Conservation (phyloP, 2,329 filamentous ascomycete genomes). For the Colletotrichum horii region DNA sequence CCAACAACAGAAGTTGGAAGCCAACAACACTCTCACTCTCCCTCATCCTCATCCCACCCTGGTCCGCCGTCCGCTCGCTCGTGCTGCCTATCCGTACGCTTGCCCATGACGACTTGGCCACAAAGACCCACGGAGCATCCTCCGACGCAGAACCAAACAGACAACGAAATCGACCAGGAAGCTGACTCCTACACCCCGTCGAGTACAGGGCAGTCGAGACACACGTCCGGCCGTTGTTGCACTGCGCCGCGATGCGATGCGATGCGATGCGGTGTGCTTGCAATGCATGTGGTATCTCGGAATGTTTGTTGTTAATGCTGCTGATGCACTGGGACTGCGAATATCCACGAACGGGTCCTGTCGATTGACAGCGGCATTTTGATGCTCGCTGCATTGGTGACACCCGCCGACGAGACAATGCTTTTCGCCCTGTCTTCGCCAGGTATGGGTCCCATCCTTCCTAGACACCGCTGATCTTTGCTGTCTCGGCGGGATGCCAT, state of each 20-base stretch:
- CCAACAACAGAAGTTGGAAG: constrained; percentile 3
- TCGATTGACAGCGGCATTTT: constrained; percentile 11
- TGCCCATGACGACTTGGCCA: background rate
- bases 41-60: background rate
- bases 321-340: background rate
- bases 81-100: background rate
- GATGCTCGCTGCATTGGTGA: background rate
- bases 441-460: background rate
- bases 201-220: background rate
- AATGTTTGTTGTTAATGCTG: background rate
- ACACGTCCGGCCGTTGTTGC: background rate
- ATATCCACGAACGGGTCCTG: background rate
- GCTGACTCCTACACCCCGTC: constrained; percentile 18
- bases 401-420: constrained; percentile 7
- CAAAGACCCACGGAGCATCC: constrained; percentile 3
- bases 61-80: background rate
- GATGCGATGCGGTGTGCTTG: background rate
- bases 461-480: constrained; percentile 1
- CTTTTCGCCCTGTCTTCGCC: constrained; percentile 14
- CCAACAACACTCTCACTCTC: background rate
- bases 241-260: background rate
- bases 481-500: background rate
- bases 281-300: background rate
- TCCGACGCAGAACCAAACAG: background rate
- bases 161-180: constrained; percentile 3